These are phyloP conservation scores for Magnaporthales sp. DNA, from an alignment of 2,329 filamentous ascomycete species.

Conservation along the genomic window DNA sequence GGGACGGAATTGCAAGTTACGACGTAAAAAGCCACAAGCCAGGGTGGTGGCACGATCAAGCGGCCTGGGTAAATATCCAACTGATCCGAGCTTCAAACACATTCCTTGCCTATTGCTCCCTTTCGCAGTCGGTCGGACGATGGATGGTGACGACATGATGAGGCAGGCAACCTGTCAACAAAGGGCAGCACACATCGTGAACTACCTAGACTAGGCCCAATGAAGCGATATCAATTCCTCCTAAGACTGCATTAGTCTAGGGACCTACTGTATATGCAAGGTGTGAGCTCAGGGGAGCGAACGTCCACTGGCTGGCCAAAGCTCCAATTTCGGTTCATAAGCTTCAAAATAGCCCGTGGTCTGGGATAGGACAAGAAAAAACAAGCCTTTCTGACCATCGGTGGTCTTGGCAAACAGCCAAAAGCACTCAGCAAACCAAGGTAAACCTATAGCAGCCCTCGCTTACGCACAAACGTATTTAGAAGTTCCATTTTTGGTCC, in stretches of 20 bases:
- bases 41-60: background rate
- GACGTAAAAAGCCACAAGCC: background rate
- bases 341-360: background rate
- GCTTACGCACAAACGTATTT: background rate
- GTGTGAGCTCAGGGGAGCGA: background rate
- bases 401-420: background rate
- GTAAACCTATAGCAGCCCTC: background rate
- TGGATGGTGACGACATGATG: background rate
- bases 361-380: background rate
- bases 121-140: background rate
- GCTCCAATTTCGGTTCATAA: background rate
- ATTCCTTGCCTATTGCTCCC: background rate
- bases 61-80: background rate
- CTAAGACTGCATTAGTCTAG: too few relatives aligned
- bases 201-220: background rate
- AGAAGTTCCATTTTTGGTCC: background rate
- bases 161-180: background rate
- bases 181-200: background rate
- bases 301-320: background rate
- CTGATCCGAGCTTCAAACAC: background rate
- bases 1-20: background rate
- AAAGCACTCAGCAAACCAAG: background rate
- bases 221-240: too few relatives aligned
- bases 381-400: background rate
- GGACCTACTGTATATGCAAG: too few relatives aligned